Conservation (phyloP, 1,284 basidiomycete genomes). For the Boletellus deceptivus region DNA sequence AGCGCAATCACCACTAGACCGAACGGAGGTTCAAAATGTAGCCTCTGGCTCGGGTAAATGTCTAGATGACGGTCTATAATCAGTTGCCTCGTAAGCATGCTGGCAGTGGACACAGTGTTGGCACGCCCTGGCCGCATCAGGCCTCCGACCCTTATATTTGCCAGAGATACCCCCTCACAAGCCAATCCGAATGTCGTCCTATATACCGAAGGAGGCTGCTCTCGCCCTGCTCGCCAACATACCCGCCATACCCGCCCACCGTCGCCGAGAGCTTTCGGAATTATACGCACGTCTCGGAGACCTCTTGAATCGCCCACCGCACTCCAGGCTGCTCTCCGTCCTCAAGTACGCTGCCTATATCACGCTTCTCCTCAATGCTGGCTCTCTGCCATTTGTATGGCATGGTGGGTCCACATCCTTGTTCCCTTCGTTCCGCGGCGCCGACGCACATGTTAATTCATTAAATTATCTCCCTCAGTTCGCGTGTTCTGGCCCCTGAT, state of each 20-base stretch:
- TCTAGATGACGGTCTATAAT: no score
- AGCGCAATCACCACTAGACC: no score
- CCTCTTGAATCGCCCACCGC: slow-evolving; percentile 8
- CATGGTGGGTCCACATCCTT: slow-evolving; percentile 49
- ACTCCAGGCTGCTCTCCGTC: slow-evolving; percentile 9
- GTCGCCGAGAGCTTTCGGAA: background rate
- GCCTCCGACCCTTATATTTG: background rate
- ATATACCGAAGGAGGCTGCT: slow-evolving; percentile 3
- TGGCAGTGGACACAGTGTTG: background rate
- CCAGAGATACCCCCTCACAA: no score
- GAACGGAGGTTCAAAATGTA: no score
- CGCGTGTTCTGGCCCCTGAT: slow-evolving; percentile 55
- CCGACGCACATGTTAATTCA: background rate
- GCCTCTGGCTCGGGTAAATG: no score
- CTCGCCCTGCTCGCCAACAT: slow-evolving; percentile 15
- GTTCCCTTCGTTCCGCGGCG: no score
- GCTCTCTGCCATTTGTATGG: slow-evolving; percentile 64
- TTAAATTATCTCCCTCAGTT: slow-evolving; percentile 37
- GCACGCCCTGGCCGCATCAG: no score
- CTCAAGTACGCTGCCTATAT: slow-evolving; percentile 37
- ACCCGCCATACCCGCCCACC: slow-evolving; percentile 4
- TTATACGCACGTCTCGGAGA: slow-evolving; percentile 8
- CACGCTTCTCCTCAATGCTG: slow-evolving; percentile 50
- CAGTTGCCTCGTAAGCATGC: no score
- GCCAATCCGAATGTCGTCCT: slow-evolving; percentile 12